These are phyloP conservation scores for Claviceps maximensis DNA, from an alignment of 2,329 filamentous ascomycete genomes.

Conservation along the genomic window DNA sequence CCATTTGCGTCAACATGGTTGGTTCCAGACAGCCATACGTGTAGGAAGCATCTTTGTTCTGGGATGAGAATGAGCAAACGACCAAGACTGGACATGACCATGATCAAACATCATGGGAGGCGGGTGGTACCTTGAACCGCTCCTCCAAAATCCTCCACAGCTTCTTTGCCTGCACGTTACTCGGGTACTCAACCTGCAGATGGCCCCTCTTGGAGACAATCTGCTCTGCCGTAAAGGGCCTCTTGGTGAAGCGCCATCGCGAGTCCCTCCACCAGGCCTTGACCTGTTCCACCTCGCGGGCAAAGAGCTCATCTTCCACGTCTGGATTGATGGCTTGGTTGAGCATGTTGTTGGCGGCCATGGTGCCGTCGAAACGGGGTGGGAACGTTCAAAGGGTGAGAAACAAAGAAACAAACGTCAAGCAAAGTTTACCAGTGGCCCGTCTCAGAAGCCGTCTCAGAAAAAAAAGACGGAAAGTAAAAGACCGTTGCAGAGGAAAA, in stretches of 20 bases:
- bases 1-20: constrained; percentile 98
- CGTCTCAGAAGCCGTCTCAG: too few species aligned
- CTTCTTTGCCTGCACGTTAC: constrained; percentile 84
- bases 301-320: constrained; percentile 53
- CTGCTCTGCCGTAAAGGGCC: constrained; percentile 89
- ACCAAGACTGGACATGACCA: neutral
- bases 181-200: constrained; percentile 81
- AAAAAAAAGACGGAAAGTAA: neutral
- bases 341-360: constrained; percentile 51
- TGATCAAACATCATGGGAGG: neutral
- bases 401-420: neutral
- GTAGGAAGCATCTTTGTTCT: constrained; percentile 78
- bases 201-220: constrained; percentile 93
- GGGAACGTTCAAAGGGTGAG: neutral
- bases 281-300: constrained; percentile 72
- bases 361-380: too few species aligned
- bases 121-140: constrained; percentile 57
- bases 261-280: constrained; percentile 91
- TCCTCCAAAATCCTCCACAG: constrained; percentile 81
- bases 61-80: neutral
- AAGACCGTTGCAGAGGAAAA: neutral
- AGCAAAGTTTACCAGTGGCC: too few species aligned
- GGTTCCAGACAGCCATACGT: constrained; percentile 97
- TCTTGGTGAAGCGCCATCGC: constrained; percentile 84
- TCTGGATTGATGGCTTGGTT: constrained; percentile 42